Base-by-base conservation (phyloP, 495 filamentous ascomycete genomes). In the Aspergillus saccharolyticus region DNA sequence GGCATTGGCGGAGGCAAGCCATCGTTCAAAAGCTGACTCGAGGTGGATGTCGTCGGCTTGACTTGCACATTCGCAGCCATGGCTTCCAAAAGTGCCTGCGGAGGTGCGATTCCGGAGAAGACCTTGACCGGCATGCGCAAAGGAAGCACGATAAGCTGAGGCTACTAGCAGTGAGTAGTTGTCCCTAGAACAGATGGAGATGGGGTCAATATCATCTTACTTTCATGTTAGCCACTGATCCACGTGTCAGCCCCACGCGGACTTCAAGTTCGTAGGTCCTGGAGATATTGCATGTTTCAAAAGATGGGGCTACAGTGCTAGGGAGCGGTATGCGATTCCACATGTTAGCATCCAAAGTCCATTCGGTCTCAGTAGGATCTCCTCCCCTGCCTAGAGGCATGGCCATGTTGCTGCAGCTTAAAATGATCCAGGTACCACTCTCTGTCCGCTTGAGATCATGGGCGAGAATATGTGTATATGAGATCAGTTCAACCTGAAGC, bases 81-180 rank as follows among this genome's bases (percentile, higher is more conserved):
- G 25, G 85, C 84, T 54, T 88, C 81, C 53, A 96, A 68, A 14
- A 96, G 84, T 33, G 84, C 85, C 42, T 79, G 70, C 3, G 91
- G 91, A 0, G 93, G 92, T n/a, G 79, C 74, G 44, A 97, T 91
- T 65, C 94, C 94, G n/a, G 91, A 96, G 71, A 82, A 96, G 47
- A 98, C 83, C 45, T 89, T 75, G 57, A 94, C 79, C 58, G 85
- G 85, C 69, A 96, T 85, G 53, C 85, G 79, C 18, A 97, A 76
- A 18, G 90, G 86, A 5, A 96, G 82, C 56, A 88, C 78, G 22
- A 89, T 80, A 43, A 83, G 74, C 66, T 93, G 88, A 43, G 85
- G 79, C 79, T 88, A 61, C 52, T 55, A 42, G 22, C 54, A 25
- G 53, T 66, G 30, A 66, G 65, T 64, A 52, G 16, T 39, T 12